Evolutionary conservation across 1,284 basidiomycete genomes (phyloP).

Genomic region (Laetiporus sulphureus): DNA sequence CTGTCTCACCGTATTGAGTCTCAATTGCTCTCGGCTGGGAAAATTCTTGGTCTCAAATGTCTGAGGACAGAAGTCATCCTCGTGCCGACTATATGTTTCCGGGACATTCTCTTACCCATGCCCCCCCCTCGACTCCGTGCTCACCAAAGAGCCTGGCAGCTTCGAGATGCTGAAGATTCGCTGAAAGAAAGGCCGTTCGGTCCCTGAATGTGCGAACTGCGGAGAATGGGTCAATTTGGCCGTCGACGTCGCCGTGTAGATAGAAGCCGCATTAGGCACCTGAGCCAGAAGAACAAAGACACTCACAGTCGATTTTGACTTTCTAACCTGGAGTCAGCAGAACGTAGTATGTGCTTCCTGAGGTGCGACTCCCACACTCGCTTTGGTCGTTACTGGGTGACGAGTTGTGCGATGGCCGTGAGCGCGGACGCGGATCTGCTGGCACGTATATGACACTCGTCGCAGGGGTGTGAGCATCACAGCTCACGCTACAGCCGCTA

Average conservation of each 20-base stretch:
- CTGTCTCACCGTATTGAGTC: slow-evolving; percentile 70
- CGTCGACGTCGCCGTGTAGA: slow-evolving; percentile 19
- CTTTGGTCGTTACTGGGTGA: slow-evolving; percentile 22
- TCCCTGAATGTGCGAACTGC: slow-evolving; percentile 14
- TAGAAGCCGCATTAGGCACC: slow-evolving; percentile 24
- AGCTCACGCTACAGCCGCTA: slow-evolving; percentile 7
- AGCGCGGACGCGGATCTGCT: too few relatives aligned
- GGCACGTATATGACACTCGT: slow-evolving; percentile 14
- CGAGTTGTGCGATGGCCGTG: background rate
- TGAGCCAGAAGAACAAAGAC: slow-evolving; percentile 9
- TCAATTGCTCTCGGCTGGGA: slow-evolving; percentile 65
- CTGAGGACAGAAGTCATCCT: too few relatives aligned
- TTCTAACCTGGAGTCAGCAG: slow-evolving; percentile 61
- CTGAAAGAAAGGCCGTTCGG: slow-evolving; percentile 25
- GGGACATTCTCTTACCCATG: slow-evolving; percentile 22
- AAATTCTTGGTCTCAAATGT: slow-evolving; percentile 79
- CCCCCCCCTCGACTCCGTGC: slow-evolving; percentile 22
- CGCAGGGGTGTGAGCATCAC: slow-evolving; percentile 14
- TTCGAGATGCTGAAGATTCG: slow-evolving; percentile 25
- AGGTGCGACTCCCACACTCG: slow-evolving; percentile 42
- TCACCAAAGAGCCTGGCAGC: slow-evolving; percentile 14
- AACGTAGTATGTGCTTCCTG: slow-evolving; percentile 67
- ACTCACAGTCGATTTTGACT: slow-evolving; percentile 64
- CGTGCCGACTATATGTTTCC: too few relatives aligned
- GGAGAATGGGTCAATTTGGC: slow-evolving; percentile 19